A percentile compares a stretch with the other conserved stretches of the same genome.
These are phyloP conservation scores for Pezicula neosporulosa DNA, from an alignment of 2,329 filamentous ascomycete genomes.

Conservation along the genomic window DNA sequence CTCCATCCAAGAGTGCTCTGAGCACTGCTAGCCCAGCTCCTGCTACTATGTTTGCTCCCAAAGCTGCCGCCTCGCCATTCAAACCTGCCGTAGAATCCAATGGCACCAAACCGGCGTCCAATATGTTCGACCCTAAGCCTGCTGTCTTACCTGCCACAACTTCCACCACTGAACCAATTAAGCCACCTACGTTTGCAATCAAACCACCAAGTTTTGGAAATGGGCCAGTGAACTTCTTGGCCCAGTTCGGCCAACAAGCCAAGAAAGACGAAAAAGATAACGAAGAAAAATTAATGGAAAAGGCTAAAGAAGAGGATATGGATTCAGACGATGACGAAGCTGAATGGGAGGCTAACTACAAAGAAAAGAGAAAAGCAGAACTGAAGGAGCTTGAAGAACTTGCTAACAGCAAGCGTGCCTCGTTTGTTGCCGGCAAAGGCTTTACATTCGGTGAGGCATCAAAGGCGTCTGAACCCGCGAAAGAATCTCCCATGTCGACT, in stretches of 20 bases:
- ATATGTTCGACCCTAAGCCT: conserved; percentile 6
- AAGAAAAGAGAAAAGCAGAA: conserved; percentile 8
- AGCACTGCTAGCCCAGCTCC: not conserved
- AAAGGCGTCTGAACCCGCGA: not conserved
- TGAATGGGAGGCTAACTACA: conserved; percentile 17
- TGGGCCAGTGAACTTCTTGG: conserved; percentile 16
- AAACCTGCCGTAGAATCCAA: too few relatives aligned
- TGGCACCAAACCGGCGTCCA: too few relatives aligned
- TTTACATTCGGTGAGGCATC: conserved; percentile 8
- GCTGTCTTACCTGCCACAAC: conserved; percentile 1
- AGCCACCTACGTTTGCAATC: conserved; percentile 21
- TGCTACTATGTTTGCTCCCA: conserved; percentile 5
- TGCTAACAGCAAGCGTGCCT: conserved; percentile 12
- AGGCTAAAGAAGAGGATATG: conserved; percentile 23
- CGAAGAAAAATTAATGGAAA: conserved; percentile 21
- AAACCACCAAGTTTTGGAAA: conserved; percentile 21
- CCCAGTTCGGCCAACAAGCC: conserved; percentile 20
- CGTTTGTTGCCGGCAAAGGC: conserved; percentile 13
- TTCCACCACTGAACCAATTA: conserved; percentile 5
- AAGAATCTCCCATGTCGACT: not conserved
- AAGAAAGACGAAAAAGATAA: conserved; percentile 14
- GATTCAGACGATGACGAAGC: conserved; percentile 27
- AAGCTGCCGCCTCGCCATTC: not conserved
- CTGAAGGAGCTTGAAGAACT: conserved; percentile 16
- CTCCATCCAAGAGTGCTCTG: conserved; percentile 2